Evolutionary conservation across 1,284 basidiomycete genomes (phyloP), one percentile per base, ranked within the genome.

Genomic region (Taiwanofungus camphoratus): DNA sequence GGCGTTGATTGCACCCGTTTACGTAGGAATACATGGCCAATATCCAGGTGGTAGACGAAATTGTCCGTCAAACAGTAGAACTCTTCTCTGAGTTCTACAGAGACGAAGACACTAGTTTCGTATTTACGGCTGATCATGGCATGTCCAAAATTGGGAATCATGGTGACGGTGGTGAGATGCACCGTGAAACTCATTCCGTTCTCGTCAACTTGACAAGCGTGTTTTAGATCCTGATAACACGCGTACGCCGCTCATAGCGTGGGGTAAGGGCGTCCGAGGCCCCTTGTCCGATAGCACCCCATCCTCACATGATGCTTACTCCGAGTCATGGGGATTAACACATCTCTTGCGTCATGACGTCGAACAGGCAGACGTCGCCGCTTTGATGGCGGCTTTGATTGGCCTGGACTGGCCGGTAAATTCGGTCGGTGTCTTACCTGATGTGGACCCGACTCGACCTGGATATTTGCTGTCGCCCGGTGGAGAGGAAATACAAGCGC

Each of bases 141-240:
- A 94, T 94, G 91, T 88, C 85, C 6, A 77, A 73, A 33, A 87
- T 92, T 44, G 91, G 91, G 20, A 94, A 92, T 56, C 91, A 94
- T 50, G 91, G 91, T 2, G 91, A 94, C 54, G 91, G 91, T 22
- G 82, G 86, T 87, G 53, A 44, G 59, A 41, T 44, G 34, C 29
- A 18, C 41, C 21, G 34, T 16, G 22, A 41, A 31, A 16, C n/a
- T 15, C 4, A 19, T 11, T 21, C 4, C 22, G 33, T 45, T 16
- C 36, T 8, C 21, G 20, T 13, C 48, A 29, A 45, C 18, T 38
- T 44, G 2, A 36, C 23, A 27, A 3, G 12, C 12, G 33, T 4
- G 11, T 16, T 13, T 15, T 48, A 89, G 87, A 93, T 53, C 90
- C 89, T 0, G 89, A 93, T 60, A 92, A 87, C 53, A 92, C 91